These are phyloP conservation scores for Fusarium agapanthi DNA, from an alignment of 2,329 filamentous ascomycete species.

Conservation along the genomic window DNA sequence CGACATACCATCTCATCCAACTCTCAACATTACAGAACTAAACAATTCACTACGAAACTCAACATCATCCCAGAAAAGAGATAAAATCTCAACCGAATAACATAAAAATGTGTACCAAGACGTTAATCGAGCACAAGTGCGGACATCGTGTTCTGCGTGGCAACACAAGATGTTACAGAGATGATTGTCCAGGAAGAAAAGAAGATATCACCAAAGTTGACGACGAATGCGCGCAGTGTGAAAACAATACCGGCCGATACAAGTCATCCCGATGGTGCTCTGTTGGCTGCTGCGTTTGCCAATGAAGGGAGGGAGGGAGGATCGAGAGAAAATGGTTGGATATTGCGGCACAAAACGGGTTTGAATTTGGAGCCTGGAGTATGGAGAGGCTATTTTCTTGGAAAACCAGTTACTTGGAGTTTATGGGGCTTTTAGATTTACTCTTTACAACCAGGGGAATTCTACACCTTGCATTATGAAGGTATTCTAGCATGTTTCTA, in stretches of 20 bases:
- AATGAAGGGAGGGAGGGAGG: constrained; percentile 21
- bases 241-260: constrained; percentile 39
- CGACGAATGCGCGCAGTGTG: constrained; percentile 49
- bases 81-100: not conserved
- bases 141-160: constrained; percentile 49
- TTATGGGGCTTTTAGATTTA: not conserved
- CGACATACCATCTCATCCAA: not conserved
- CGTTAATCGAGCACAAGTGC: constrained; percentile 48
- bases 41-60: not conserved
- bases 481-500: not conserved
- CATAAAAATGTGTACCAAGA: constrained; percentile 46
- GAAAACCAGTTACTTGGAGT: not conserved
- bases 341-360: constrained; percentile 8
- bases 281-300: constrained; percentile 46
- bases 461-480: not conserved
- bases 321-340: not conserved
- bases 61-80: not conserved
- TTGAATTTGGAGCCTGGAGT: constrained; percentile 13
- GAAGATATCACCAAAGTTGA: constrained; percentile 45
- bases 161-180: constrained; percentile 48
- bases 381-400: constrained; percentile 2
- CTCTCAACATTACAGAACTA: not conserved
- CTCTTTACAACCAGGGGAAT: not conserved
- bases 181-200: constrained; percentile 43
- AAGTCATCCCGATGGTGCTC: constrained; percentile 50